Evolutionary conservation across 345 rosid genomes (phyloP).

Genomic region (Rhodomyrtus tomentosa): DNA sequence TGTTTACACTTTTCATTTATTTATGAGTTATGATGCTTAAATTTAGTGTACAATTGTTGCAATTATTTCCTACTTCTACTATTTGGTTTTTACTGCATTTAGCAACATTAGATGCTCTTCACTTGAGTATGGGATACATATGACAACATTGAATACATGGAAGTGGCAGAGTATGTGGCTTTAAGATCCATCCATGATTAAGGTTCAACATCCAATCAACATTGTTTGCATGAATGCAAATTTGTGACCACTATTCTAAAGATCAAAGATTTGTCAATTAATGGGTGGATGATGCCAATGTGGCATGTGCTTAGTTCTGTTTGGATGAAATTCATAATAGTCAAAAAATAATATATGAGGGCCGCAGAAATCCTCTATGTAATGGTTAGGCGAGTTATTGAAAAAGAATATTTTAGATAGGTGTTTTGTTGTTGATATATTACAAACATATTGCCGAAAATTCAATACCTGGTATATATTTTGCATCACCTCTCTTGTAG

Average conservation of each 20-base stretch:
- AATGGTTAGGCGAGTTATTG: neutral
- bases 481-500: neutral
- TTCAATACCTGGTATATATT: neutral
- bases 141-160: neutral
- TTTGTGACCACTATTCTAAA: neutral
- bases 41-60: neutral
- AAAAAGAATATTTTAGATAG: neutral
- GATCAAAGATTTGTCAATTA: neutral
- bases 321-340: neutral
- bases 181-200: neutral
- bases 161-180: neutral
- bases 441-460: neutral
- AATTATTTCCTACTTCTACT: neutral
- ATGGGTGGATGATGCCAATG: neutral
- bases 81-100: neutral
- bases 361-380: neutral
- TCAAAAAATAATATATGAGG: neutral
- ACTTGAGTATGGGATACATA: neutral
- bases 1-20: neutral
- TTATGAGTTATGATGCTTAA: neutral
- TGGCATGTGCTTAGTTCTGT: neutral
- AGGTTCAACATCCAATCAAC: neutral
- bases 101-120: neutral
- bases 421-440: neutral
- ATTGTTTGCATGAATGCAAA: neutral